Percentiles rank a stretch among this genome's conserved stretches.
phyloP scores from a whole-genome alignment of 2,329 filamentous ascomycete species.

The Clarireedia homoeocarpa region DNA sequence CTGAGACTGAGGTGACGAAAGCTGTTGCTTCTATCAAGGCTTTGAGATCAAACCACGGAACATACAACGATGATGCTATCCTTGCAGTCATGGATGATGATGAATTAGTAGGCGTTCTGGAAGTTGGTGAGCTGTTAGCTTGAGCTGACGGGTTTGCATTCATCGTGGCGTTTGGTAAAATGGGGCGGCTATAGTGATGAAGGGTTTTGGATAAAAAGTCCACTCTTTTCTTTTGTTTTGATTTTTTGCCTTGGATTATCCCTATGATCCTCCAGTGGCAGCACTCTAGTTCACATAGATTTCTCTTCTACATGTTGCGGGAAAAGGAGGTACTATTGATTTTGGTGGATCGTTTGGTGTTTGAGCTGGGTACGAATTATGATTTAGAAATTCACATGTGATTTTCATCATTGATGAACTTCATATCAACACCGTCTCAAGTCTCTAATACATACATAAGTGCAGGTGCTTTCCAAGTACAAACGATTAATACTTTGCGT shows the following conservation, averaged over 20 bases:
- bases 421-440: too few species aligned
- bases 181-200: background rate
- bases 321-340: background rate
- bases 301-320: too few species aligned
- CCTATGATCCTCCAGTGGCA: too few species aligned
- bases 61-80: conserved; percentile 37
- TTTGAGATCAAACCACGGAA: conserved; percentile 30
- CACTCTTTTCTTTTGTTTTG: background rate
- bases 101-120: conserved; percentile 42
- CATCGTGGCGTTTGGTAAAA: background rate
- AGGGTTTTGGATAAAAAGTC: background rate
- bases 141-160: background rate
- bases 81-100: conserved; percentile 40
- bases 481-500: too few species aligned
- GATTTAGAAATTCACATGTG: too few species aligned
- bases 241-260: too few species aligned
- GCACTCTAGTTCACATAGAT: background rate
- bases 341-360: too few species aligned
- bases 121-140: conserved; percentile 32
- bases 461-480: too few species aligned
- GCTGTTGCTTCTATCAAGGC: conserved; percentile 42
- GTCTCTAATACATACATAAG: too few species aligned
- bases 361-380: too few species aligned
- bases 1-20: conserved; percentile 46
- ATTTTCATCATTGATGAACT: too few species aligned